phyloP scores from a whole-genome alignment of 345 rosid species.

The Melastoma malabathricum region DNA sequence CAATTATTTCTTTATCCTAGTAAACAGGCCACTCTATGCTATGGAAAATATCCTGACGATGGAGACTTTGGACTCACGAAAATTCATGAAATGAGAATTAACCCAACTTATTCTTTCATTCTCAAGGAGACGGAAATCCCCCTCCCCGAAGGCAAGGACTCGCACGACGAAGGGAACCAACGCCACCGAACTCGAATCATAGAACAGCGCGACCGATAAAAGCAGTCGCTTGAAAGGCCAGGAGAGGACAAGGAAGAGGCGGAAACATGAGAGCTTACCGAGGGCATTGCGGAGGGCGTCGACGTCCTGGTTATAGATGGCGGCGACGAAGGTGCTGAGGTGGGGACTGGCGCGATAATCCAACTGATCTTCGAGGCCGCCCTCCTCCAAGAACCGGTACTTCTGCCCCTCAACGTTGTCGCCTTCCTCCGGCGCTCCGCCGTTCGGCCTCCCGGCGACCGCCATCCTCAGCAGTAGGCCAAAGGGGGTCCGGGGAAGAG shows the following conservation, averaged over 20 bases:
- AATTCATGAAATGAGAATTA: no score
- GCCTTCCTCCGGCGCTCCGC: conserved; percentile 55
- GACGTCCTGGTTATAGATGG: conserved; percentile 52
- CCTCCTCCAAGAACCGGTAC: conserved; percentile 41
- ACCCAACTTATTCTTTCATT: no score
- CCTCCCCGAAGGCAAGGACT: no score
- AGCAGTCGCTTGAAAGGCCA: background rate
- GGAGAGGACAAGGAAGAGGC: background rate
- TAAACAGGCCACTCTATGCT: no score
- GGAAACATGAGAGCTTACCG: no score
- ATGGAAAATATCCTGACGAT: no score
- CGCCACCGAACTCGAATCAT: background rate
- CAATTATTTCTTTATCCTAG: no score
- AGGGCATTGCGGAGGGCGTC: conserved; percentile 59
- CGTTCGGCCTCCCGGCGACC: conserved; percentile 58
- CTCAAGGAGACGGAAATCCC: no score
- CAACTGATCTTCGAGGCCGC: conserved; percentile 24
- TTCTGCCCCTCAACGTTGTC: conserved; percentile 44
- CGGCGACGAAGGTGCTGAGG: conserved; percentile 56
- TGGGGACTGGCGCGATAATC: conserved; percentile 53
- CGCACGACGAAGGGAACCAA: background rate
- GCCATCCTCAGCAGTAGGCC: no score
- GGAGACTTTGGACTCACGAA: no score
- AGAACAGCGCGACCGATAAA: background rate
- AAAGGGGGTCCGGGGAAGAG: no score